phyloP scores from a whole-genome alignment of 2,329 filamentous ascomycete genomes.

The Apiospora sp. region DNA sequence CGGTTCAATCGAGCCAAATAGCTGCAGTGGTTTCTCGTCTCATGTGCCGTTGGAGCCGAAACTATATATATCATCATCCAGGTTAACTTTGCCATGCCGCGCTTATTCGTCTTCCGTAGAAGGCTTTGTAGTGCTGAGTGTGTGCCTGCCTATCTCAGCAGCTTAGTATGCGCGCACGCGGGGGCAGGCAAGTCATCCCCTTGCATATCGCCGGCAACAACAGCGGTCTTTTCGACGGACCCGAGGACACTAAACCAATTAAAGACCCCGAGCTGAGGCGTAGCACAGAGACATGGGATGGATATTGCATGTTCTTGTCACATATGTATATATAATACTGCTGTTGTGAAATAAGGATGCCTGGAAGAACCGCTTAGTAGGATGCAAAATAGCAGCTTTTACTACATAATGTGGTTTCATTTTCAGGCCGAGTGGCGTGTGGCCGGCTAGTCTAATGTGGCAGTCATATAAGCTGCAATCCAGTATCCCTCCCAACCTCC shows the following conservation, averaged over 20 bases:
- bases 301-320: background rate
- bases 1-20: background rate
- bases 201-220: background rate
- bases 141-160: background rate
- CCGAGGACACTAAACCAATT: background rate
- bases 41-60: slow-evolving; percentile 6
- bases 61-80: slow-evolving; percentile 11
- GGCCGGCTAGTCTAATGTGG: slow-evolving; percentile 20
- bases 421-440: slow-evolving; percentile 16
- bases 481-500: background rate
- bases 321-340: background rate
- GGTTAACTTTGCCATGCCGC: background rate
- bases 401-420: slow-evolving; percentile 14
- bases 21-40: background rate
- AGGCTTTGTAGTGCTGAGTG: slow-evolving; percentile 2
- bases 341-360: background rate
- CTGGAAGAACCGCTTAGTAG: background rate
- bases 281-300: background rate
- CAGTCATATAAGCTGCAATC: slow-evolving; percentile 8
- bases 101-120: background rate
- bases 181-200: background rate
- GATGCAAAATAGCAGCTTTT: background rate
- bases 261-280: background rate
- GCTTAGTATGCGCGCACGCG: background rate
- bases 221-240: background rate